These are phyloP conservation scores for Cenchrus fungigraminus DNA, from an alignment of 176 grass and related monocot genomes.

Conservation along the genomic window DNA sequence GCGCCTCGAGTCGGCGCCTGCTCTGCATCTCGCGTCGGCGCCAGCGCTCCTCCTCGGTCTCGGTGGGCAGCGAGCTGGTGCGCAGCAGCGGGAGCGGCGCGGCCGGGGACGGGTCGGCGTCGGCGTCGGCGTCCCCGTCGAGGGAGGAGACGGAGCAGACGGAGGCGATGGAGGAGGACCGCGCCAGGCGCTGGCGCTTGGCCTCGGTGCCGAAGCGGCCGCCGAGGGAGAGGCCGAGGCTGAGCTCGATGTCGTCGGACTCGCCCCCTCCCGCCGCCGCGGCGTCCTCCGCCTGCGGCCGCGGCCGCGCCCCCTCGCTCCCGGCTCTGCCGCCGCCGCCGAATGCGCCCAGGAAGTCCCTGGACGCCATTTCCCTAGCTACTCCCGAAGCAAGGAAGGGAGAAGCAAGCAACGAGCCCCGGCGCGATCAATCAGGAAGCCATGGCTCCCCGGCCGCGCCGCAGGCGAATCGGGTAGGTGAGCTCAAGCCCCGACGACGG, in stretches of 20 bases:
- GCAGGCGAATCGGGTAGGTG: neutral
- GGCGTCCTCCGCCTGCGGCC: neutral
- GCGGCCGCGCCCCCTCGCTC: neutral
- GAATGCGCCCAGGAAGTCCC: slow-evolving; percentile 70
- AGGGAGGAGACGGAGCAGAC: slow-evolving; percentile 54
- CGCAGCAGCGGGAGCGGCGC: slow-evolving; percentile 56
- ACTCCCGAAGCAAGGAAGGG: neutral
- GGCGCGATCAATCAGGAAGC: neutral
- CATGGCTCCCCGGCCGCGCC: neutral
- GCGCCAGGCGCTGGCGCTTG: slow-evolving; percentile 55
- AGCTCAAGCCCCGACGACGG: neutral
- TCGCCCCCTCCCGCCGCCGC: slow-evolving; percentile 31
- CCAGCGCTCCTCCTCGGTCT: slow-evolving; percentile 69
- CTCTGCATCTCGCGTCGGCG: slow-evolving; percentile 79
- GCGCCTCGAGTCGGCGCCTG: slow-evolving; percentile 67
- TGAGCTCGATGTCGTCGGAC: slow-evolving; percentile 76
- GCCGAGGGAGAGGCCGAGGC: slow-evolving; percentile 72
- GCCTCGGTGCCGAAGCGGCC: slow-evolving; percentile 66
- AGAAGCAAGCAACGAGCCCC: neutral
- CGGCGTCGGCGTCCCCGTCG: slow-evolving; percentile 12
- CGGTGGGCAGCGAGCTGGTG: slow-evolving; percentile 82
- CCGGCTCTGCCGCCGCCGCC: slow-evolving; percentile 30
- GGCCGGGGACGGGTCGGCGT: slow-evolving; percentile 45
- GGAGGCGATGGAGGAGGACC: slow-evolving; percentile 81
- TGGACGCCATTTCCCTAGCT: slow-evolving; percentile 21